These are phyloP conservation scores for Xylariaceae sp. DNA, from an alignment of 2,329 filamentous ascomycete species.

Conservation along the genomic window DNA sequence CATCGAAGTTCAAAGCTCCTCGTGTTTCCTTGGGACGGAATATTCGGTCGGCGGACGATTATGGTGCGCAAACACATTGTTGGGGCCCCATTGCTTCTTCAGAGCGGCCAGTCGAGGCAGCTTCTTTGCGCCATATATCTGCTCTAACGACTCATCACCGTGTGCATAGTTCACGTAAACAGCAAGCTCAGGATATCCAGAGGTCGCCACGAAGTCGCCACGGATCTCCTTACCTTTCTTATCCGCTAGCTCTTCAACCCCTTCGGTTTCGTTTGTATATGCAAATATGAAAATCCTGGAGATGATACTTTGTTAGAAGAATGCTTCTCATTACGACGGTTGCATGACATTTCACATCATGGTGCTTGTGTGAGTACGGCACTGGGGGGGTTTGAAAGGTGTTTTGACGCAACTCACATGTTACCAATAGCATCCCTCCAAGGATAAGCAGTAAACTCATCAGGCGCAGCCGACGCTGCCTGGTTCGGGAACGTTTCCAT, in stretches of 20 bases:
- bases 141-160: not conserved
- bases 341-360: not conserved
- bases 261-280: not conserved
- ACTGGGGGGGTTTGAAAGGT: not conserved
- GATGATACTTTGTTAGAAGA: not conserved
- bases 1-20: not conserved
- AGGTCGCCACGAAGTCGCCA: not conserved
- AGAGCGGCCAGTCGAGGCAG: not conserved
- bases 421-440: not conserved
- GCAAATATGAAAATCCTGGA: not conserved
- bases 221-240: not conserved
- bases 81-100: not conserved
- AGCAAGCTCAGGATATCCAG: not conserved
- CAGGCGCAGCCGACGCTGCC: not conserved
- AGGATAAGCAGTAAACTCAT: not conserved
- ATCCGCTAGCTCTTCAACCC: not conserved
- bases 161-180: not conserved
- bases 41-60: slow-evolving; percentile 4
- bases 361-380: not conserved
- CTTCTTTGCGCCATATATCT: not conserved
- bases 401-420: not conserved
- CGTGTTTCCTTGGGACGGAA: not conserved
- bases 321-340: not conserved
- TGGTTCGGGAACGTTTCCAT: not conserved
- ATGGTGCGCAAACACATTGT: not conserved